Conservation (phyloP, 768 basidiomycete genomes). For the Naganishia onofrii region DNA sequence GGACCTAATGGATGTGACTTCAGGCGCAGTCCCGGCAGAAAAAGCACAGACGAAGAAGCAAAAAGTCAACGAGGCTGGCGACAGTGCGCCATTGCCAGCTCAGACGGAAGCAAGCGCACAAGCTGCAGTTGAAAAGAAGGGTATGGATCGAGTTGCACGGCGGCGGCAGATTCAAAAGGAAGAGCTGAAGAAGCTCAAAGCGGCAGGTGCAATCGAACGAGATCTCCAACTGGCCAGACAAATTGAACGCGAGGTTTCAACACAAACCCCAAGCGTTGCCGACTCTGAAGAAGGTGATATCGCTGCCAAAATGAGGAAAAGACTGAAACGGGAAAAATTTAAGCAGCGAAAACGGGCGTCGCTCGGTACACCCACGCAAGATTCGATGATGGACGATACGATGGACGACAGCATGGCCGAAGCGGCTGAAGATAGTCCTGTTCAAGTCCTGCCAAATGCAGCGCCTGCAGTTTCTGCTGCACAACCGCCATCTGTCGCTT, state of each 20-base stretch:
- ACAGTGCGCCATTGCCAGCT: background rate
- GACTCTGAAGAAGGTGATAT: background rate
- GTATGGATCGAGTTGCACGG: background rate
- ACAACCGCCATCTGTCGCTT: too few species aligned
- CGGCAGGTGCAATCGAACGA: background rate
- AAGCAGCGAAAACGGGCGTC: too few species aligned
- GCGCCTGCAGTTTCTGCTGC: too few species aligned
- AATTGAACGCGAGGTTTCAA: background rate
- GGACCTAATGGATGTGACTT: too few species aligned
- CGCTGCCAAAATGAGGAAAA: too few species aligned
- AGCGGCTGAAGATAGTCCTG: too few species aligned
- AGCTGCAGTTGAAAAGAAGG: background rate
- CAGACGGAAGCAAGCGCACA: background rate
- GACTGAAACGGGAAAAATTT: too few species aligned
- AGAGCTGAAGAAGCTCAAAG: background rate
- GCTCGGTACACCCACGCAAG: too few species aligned
- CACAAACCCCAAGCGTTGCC: background rate
- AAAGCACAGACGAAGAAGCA: background rate
- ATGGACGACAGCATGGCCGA: too few species aligned
- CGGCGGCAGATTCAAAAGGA: background rate
- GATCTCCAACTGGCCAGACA: background rate
- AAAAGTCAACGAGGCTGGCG: background rate
- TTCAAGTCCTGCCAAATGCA: too few species aligned
- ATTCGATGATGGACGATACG: too few species aligned
- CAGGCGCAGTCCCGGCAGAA: background rate